A percentile compares a stretch with the other conserved stretches of the same genome.
phyloP scores from a whole-genome alignment of 495 filamentous ascomycete species.

The Aspergillus bridgeri region DNA sequence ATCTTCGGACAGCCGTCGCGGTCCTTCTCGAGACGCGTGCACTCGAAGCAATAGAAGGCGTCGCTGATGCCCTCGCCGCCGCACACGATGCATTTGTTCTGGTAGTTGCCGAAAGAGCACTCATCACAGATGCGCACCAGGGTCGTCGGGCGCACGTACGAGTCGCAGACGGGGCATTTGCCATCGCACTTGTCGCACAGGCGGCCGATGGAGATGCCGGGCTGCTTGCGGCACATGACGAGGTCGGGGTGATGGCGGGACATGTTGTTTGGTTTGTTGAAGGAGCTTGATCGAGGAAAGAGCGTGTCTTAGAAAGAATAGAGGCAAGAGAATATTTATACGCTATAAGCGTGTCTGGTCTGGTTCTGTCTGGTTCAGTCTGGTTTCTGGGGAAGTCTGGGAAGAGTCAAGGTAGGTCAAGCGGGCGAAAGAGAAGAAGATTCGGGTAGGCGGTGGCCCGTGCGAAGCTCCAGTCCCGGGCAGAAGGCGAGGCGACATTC shows the following conservation, averaged over 20 bases:
- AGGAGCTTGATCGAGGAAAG: constrained; percentile 16
- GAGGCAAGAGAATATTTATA: too few species aligned
- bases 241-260: constrained; percentile 63
- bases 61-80: constrained; percentile 98
- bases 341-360: too few species aligned
- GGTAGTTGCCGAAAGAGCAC: constrained; percentile 98
- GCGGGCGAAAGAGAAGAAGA: too few species aligned
- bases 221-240: constrained; percentile 99
- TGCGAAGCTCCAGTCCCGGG: too few species aligned
- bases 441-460: too few species aligned
- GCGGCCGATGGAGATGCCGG: constrained; percentile 96
- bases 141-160: constrained; percentile 96
- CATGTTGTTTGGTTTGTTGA: constrained; percentile 22
- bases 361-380: too few species aligned
- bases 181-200: constrained; percentile 99
- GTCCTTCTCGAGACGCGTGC: constrained; percentile 95
- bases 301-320: constrained; percentile 22
- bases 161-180: constrained; percentile 98
- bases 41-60: constrained; percentile 99
- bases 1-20: constrained; percentile 98
- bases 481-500: too few species aligned
- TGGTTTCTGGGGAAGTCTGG: too few species aligned
- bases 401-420: too few species aligned
- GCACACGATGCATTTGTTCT: constrained; percentile 99
- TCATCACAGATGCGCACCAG: constrained; percentile 98